Evolutionary conservation across 140 eudicot genomes (phyloP).

Genomic region (Oenanthe javanica): DNA sequence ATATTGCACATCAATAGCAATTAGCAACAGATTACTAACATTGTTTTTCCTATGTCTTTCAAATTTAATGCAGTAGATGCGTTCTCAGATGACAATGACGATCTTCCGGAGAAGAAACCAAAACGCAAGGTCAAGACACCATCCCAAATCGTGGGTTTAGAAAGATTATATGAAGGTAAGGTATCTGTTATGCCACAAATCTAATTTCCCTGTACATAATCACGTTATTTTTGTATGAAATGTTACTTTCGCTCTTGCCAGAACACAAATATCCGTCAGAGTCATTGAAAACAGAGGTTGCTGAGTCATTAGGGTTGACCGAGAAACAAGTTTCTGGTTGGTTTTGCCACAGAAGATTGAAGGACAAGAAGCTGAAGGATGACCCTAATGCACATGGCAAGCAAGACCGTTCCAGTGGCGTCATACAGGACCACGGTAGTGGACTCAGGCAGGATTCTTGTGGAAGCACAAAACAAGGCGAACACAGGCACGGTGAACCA

Average conservation of each 20-base stretch:
- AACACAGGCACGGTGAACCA: constrained; percentile 43
- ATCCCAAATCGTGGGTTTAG: constrained; percentile 66
- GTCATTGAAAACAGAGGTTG: constrained; percentile 55
- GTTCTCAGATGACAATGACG: constrained; percentile 46
- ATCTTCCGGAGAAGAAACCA: constrained; percentile 56
- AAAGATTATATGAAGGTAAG: constrained; percentile 72
- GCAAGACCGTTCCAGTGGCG: constrained; percentile 84
- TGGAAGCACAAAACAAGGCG: constrained; percentile 92
- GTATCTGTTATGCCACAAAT: constrained; percentile 7
- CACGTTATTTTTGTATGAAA: not conserved
- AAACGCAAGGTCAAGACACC: constrained; percentile 70
- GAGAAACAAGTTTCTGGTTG: constrained; percentile 97
- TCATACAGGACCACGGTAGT: constrained; percentile 87
- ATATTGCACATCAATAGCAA: not conserved
- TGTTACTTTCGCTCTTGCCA: constrained; percentile 17
- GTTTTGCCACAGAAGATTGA: constrained; percentile 96
- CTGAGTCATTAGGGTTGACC: constrained; percentile 66
- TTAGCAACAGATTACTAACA: not conserved
- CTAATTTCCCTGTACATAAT: not conserved
- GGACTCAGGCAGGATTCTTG: constrained; percentile 96
- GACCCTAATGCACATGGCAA: constrained; percentile 49
- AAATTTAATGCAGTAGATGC: constrained; percentile 23
- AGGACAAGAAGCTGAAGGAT: constrained; percentile 61
- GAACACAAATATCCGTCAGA: constrained; percentile 89
- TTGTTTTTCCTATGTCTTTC: not conserved